A percentile compares a stretch with the other conserved stretches of the same genome.
phyloP scores from a whole-genome alignment of 768 basidiomycete genomes.

The Tremella fuciformis region DNA sequence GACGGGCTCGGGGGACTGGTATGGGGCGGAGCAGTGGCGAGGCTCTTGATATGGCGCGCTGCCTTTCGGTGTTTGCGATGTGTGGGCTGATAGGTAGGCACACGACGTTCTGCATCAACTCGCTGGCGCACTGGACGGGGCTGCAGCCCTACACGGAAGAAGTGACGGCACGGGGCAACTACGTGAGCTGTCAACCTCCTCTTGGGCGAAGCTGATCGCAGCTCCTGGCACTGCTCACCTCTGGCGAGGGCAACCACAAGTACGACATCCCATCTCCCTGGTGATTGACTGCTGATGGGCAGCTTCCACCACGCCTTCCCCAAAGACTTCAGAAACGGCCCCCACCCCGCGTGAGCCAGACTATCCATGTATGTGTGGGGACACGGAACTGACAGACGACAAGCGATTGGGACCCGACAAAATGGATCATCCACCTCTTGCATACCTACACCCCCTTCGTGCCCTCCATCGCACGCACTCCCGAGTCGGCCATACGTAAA shows the following conservation, averaged over 20 bases:
- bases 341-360: conserved; percentile 34
- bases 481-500: conserved; percentile 40
- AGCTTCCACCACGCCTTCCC: conserved; percentile 68
- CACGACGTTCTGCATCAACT: conserved; percentile 51
- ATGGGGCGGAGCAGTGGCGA: conserved; percentile 67
- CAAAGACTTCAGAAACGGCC: conserved; percentile 65
- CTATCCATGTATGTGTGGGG: neutral
- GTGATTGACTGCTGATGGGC: neutral
- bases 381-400: conserved; percentile 54
- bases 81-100: conserved; percentile 28
- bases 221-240: conserved; percentile 67
- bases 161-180: conserved; percentile 69
- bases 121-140: conserved; percentile 74
- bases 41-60: conserved; percentile 61
- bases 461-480: conserved; percentile 43
- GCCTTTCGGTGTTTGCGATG: conserved; percentile 59
- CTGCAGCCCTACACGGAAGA: conserved; percentile 77
- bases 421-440: conserved; percentile 67
- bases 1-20: conserved; percentile 68
- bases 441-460: conserved; percentile 51
- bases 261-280: conserved; percentile 16
- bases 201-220: conserved; percentile 35
- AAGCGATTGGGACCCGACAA: conserved; percentile 74
- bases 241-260: conserved; percentile 77
- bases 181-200: conserved; percentile 56